A percentile compares a stretch with the other conserved stretches of the same genome.
These are phyloP conservation scores for Marchantia polymorpha DNA, from an alignment of 225 moss, liverwort and hornwort genomes.

Conservation along the genomic window DNA sequence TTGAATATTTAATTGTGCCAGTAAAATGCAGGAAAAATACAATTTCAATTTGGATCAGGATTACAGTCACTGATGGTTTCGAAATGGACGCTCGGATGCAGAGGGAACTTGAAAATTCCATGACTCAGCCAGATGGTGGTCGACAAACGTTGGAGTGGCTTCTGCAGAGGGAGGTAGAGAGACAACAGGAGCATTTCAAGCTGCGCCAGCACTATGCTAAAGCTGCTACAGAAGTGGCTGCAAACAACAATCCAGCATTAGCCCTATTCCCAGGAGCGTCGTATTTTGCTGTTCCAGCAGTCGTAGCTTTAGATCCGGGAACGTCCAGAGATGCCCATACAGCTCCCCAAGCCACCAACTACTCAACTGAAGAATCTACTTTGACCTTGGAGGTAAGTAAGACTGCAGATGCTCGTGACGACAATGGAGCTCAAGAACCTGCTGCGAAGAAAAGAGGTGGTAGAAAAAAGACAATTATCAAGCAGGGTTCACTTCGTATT, in stretches of 20 bases:
- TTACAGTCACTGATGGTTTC: neutral
- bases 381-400: constrained; percentile 20
- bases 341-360: neutral
- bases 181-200: constrained; percentile 35
- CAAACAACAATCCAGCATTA: constrained; percentile 8
- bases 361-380: constrained; percentile 7
- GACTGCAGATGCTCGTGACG: neutral
- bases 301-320: constrained; percentile 7
- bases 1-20: neutral
- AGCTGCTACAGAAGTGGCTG: constrained; percentile 17
- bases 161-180: constrained; percentile 45
- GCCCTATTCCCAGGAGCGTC: constrained; percentile 29
- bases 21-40: no score
- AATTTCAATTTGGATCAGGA: no score
- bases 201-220: constrained; percentile 15
- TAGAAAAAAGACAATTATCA: constrained; percentile 35
- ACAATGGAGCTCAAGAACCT: constrained; percentile 17
- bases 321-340: neutral
- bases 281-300: neutral
- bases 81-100: constrained; percentile 7
- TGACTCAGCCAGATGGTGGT: constrained; percentile 43
- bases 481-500: constrained; percentile 40
- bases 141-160: constrained; percentile 47
- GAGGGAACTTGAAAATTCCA: constrained; percentile 42
- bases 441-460: constrained; percentile 27